A percentile compares a stretch with the other conserved stretches of the same genome.
Evolutionary conservation across 257 asterid species (phyloP).

Genomic region (Solanum chilense): DNA sequence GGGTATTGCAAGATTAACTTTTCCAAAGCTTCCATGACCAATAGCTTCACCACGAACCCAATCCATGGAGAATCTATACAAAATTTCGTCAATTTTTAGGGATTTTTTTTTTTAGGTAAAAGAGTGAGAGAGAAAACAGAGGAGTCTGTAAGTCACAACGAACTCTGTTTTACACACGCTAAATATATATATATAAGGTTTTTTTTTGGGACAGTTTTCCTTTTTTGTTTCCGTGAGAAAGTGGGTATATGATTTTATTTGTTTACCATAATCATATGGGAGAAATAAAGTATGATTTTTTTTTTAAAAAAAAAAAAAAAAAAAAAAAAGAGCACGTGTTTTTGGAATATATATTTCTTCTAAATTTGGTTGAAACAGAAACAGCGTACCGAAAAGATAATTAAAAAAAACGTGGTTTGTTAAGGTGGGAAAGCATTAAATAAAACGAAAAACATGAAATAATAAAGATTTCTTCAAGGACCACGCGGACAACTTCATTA

Average conservation of each 20-base stretch:
- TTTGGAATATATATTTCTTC: not conserved
- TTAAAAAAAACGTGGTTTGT: constrained; percentile 42
- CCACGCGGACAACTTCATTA: not conserved
- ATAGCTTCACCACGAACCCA: constrained; percentile 66
- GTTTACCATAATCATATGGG: not conserved
- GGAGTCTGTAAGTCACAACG: not conserved
- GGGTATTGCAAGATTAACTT: constrained; percentile 46
- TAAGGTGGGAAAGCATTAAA: constrained; percentile 3
- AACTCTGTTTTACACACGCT: not conserved
- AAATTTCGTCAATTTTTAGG: not conserved
- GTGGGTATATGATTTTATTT: not conserved
- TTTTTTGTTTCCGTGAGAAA: constrained; percentile 10
- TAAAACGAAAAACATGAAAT: not conserved
- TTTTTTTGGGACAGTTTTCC: not conserved
- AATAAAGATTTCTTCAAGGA: not conserved
- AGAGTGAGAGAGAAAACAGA: constrained; percentile 1
- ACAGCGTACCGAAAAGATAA: not conserved
- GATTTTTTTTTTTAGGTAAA: not conserved
- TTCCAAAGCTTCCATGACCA: constrained; percentile 80
- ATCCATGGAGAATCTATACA: constrained; percentile 31
- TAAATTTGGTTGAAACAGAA: not conserved
- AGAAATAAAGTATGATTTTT: not conserved
- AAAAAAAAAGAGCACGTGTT: not conserved
- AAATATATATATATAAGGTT: constrained; percentile 12
- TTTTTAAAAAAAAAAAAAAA: not conserved